Evolutionary conservation across 805 yeast species (phyloP), one percentile per base, ranked within the genome.

Genomic region (Teunomyces aglyptinius): DNA sequence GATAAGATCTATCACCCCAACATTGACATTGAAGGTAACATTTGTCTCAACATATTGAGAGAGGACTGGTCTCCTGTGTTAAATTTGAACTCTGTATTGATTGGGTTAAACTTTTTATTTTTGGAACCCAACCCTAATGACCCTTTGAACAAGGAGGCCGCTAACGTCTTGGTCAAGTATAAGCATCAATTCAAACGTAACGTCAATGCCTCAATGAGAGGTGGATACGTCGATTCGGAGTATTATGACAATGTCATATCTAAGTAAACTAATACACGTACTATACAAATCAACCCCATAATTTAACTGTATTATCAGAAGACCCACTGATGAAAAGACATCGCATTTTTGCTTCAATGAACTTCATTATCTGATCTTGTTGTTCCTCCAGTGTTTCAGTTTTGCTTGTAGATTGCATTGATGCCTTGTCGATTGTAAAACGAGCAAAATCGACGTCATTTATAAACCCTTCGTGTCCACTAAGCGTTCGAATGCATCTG

Each of bases 21-120:
- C 60, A 92, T 92, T 53, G 97, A 92, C 62, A 61, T 81, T 16
- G 85, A 87, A 38, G 98, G 98, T 0, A 92, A 90, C 60, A 87
- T 92, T 5, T 92, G 99, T 61, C 75, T 92, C 49, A 92, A 92
- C 61, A 91, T 92, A 29, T 72, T 92, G 49, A 73, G 98, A 55
- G 96, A 91, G 63, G 98, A 92, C 63, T 92, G 99, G 99, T 83
- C 90, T 24, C 98, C 99, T 0, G 96, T 90, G 0, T 72, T 92
- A 54, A 87, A 86, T 48, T 69, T 92, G 59, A 89, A 86, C 60
- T 76, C 91, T 4, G 83, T 92, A 6, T 75, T 91, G 46, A 83
- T 91, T 33, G 98, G 99, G 0, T 73, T 92, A 45, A 80, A 90
- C 57, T 90, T 85, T 60, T 74, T 92, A 50, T 90, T 92, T 56